Evolutionary conservation across 2,329 filamentous ascomycete genomes (phyloP).

Genomic region (Fusarium nurragi): DNA sequence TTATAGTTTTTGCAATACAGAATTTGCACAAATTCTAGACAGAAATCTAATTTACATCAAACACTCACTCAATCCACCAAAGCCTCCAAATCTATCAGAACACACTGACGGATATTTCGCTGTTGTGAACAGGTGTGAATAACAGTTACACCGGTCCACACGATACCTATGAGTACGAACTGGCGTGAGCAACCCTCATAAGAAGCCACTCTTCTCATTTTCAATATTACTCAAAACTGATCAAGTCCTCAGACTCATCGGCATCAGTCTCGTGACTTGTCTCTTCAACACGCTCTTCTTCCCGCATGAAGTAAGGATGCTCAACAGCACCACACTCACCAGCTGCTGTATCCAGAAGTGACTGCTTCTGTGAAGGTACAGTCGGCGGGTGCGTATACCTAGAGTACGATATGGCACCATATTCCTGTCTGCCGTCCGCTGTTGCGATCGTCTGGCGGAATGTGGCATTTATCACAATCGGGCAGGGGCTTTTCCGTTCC

Average conservation of each 20-base stretch:
- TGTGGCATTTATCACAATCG: neutral
- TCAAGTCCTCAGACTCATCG: conserved; percentile 11
- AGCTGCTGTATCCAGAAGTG: conserved; percentile 6
- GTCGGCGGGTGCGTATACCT: conserved; percentile 3
- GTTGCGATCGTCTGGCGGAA: conserved; percentile 4
- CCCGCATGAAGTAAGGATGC: neutral
- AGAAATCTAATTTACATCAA: neutral
- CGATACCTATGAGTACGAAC: neutral
- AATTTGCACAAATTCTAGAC: neutral
- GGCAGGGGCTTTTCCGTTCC: neutral
- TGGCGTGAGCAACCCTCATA: neutral
- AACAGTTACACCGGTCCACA: neutral
- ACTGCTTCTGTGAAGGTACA: neutral
- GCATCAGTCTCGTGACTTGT: neutral
- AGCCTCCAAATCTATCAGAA: neutral
- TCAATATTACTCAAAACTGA: conserved; percentile 15
- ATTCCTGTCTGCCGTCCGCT: neutral
- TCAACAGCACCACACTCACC: neutral
- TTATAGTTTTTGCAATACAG: neutral
- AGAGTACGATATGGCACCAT: neutral
- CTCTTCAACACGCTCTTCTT: neutral
- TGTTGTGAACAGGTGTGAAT: neutral
- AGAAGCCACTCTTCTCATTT: neutral
- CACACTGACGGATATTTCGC: neutral
- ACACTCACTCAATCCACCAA: neutral